Percentiles rank a stretch among this genome's conserved stretches.
These are phyloP conservation scores for Fusarium sambucinum DNA, from an alignment of 2,329 filamentous ascomycete genomes.

Conservation along the genomic window DNA sequence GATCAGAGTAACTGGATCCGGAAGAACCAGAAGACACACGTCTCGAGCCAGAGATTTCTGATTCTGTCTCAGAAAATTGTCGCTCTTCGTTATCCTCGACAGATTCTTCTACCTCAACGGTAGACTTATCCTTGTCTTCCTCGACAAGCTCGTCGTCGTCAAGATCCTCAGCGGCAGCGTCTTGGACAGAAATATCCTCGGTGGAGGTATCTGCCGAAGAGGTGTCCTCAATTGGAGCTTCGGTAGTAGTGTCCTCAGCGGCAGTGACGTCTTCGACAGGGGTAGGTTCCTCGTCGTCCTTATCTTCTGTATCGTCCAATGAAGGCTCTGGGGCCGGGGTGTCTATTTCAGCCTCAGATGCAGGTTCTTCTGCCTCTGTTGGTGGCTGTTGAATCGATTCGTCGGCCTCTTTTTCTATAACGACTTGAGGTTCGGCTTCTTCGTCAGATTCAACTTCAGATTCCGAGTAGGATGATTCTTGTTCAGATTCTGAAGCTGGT, in stretches of 20 bases:
- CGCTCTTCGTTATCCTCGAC: constrained; percentile 21
- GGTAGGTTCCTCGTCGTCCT: constrained; percentile 15
- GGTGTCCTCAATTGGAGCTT: constrained; percentile 21
- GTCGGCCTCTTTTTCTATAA: constrained; percentile 13
- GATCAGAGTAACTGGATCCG: constrained; percentile 44
- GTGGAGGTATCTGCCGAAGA: constrained; percentile 18
- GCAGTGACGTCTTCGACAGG: constrained; percentile 24
- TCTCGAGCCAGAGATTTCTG: constrained; percentile 36
- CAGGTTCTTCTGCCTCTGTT: constrained; percentile 9
- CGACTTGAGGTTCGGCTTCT: constrained; percentile 9
- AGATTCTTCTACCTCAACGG: constrained; percentile 22
- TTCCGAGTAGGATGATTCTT: not conserved
- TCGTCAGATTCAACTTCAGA: not conserved
- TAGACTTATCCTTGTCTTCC: constrained; percentile 19
- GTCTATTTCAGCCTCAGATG: constrained; percentile 15
- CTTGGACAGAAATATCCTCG: constrained; percentile 21
- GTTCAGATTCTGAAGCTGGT: constrained; percentile 3
- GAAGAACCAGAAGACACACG: constrained; percentile 45
- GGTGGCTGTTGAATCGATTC: constrained; percentile 15
- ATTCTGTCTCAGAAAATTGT: constrained; percentile 33
- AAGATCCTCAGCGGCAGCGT: constrained; percentile 14
- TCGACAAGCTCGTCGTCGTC: constrained; percentile 18
- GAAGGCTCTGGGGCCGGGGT: constrained; percentile 5
- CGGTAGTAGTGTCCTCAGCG: constrained; percentile 23
- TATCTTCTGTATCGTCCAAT: constrained; percentile 26